Evolutionary conservation across 495 filamentous ascomycete genomes (phyloP), one percentile per base, ranked within the genome.

Genomic region (Amniculicola lignicola): DNA sequence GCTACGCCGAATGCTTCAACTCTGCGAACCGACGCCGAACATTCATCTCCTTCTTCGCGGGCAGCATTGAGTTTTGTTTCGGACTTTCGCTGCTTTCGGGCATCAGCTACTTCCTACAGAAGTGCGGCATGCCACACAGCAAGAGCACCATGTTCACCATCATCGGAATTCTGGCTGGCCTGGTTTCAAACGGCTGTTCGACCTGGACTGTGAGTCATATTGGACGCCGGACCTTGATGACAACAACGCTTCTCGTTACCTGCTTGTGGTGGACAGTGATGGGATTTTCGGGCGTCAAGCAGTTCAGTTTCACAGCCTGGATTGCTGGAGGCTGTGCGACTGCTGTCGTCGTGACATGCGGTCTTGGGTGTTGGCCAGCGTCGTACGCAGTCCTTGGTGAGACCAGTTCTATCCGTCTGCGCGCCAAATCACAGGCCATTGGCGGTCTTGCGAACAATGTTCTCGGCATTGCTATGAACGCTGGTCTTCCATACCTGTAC

Each of bases 361-460:
- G 54, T 45, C 36, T 58, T 3, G 54, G 54, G 4, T 40, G 27
- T 31, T 58, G 54, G 54, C 54, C 54, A 14, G 38, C 47, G 3
- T 51, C 46, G 0, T 58, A 58, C 39, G 54, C 54, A 7, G 40
- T 58, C 39, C 18, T 45, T 4, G 35, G 35, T 1, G 54, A 58
- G 37, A 49, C 46, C 11, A 41, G 29, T 12, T 35, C 54, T 1
- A 36, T 58, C 3, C 46, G 45, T 7, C 46, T 58, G 7, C 54
- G 54, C 14, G 35, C 54, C 5, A 58, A 58, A 21, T 36, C 54
- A 2, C 24, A 44, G 28, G 23, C 54, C 27, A 23, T 58, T 18
- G 54, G 54, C n/a, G 35, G 54, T 33, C 18, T 58, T 1, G 18
- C 39, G 14, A 39, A 37, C 11, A 41, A 58, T 29, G 15, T 58